These are phyloP conservation scores for Onygenales sp. DNA, from an alignment of 2,329 filamentous ascomycete species.

Conservation along the genomic window DNA sequence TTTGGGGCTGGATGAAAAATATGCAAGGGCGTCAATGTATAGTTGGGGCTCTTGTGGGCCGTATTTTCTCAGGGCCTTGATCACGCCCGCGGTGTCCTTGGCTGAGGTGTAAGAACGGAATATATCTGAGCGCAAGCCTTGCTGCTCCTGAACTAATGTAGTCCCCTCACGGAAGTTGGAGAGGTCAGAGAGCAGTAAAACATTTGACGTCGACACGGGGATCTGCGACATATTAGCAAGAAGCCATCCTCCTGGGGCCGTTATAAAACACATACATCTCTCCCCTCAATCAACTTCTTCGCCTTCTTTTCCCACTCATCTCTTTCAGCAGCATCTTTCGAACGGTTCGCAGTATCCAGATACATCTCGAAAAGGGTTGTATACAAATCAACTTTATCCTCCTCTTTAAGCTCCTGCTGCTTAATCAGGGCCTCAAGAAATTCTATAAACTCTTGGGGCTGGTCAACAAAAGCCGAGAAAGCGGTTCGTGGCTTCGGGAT, in stretches of 20 bases:
- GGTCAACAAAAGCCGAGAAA: slow-evolving; percentile 94
- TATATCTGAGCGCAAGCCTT: slow-evolving; percentile 85
- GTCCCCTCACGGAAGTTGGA: slow-evolving; percentile 86
- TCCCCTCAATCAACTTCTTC: slow-evolving; percentile 74
- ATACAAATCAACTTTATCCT: slow-evolving; percentile 76
- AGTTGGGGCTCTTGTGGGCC: slow-evolving; percentile 83
- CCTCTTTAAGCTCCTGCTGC: slow-evolving; percentile 59
- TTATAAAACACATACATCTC: slow-evolving; percentile 45
- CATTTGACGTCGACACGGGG: slow-evolving; percentile 88
- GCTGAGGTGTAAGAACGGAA: slow-evolving; percentile 92
- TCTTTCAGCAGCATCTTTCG: slow-evolving; percentile 55
- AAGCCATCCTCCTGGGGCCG: neutral
- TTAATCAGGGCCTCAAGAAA: slow-evolving; percentile 84
- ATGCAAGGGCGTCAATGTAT: slow-evolving; percentile 84
- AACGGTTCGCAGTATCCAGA: slow-evolving; percentile 72
- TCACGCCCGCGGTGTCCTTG: slow-evolving; percentile 81
- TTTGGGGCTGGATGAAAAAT: slow-evolving; percentile 76
- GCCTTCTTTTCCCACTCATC: slow-evolving; percentile 85
- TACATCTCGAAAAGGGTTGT: slow-evolving; percentile 99
- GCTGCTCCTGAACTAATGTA: slow-evolving; percentile 85
- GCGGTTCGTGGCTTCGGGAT: slow-evolving; percentile 76
- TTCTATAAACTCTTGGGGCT: slow-evolving; percentile 79
- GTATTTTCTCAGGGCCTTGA: slow-evolving; percentile 84
- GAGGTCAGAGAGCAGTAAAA: slow-evolving; percentile 83
- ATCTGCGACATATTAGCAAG: slow-evolving; percentile 29